Evolutionary conservation across 2,329 filamentous ascomycete genomes (phyloP), one percentile per base, ranked within the genome.

Genomic region (Cladophialophora psammophila): DNA sequence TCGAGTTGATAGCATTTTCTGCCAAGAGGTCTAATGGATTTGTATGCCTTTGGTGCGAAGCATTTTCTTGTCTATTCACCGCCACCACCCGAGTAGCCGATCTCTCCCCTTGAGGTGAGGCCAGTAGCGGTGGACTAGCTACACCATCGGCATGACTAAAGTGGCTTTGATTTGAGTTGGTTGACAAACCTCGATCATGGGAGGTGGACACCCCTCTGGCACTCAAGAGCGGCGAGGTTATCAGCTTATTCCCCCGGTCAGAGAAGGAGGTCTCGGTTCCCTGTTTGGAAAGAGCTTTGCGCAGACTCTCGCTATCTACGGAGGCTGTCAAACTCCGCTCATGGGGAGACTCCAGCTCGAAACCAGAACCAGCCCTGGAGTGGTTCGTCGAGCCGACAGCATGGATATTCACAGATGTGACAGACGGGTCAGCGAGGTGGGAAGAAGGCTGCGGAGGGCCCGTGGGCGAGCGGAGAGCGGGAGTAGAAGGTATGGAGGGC

Each of bases 391-490:
- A 66, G 20, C 58, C 63, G 7, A 68, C 60, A 40, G 77, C 78
- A 68, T 78, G 80, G 54, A 80, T 78, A 68, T 80, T 77, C 15
- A 80, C 63, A 69, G 81, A 87, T 78, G 68, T 84, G 73, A 78
- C 78, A 72, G 75, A 83, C 77, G 73, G 77, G 70, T 74, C 85
- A 78, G 73, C 81, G 64, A 73, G 74, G 64, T 72, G 75, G 54
- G 67, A 73, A 26, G 72, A 73, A 57, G 78, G 82, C 6, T 77
- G 76, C 31, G 80, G 69, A 15, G 79, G 75, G 7, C 73, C 74
- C 59, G 77, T 72, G 53, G 76, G 78, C n/a, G 79, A 76, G 71
- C 80, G 82, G 4, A 78, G 57, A 1, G 74, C 74, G 15, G 77
- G 76, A 5, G 77, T 76, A 9, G 78, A 72, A 5, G 78, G 74